Evolutionary conservation across 805 yeast genomes (phyloP), one percentile per base, ranked within the genome.

Genomic region (Metschnikowia baotianmanensis): DNA sequence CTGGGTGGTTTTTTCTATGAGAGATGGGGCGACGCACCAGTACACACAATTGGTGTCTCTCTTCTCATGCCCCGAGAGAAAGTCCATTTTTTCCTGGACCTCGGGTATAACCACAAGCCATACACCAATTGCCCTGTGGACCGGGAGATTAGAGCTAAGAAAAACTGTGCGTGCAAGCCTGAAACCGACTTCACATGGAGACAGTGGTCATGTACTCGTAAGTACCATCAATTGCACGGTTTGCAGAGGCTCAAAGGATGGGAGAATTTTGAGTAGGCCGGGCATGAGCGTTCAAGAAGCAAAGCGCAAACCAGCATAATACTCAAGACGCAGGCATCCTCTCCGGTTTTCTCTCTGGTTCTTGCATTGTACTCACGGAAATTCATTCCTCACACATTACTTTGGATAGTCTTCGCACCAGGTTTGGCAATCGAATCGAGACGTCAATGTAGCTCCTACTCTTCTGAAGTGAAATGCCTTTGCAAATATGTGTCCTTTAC

Each of bases 21-120:
- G 70, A 76, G 96, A 65, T 86, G 95, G 96, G 95, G 96, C 53
- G 96, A 87, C 63, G 96, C 95, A 19, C 96, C 96, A 25, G 83
- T 87, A 35, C 96, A 87, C 63, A 84, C 95, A 5, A 81, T 87
- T 55, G 96, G 93, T 23, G 96, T 86, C 16, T 69, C 93, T 4
- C 67, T 88, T 50, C 85, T 88, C 67, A 59, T 86, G 61, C 79
- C 84, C 39, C 78, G 76, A 59, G 80, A 77, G 46, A 70, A 82
- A 56, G 66, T 88, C 36, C 95, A 88, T 57, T 59, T 83, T 72
- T 89, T 89, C 59, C 83, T 78, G 45, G 95, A 87, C 56, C 77
- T 88, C 47, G 96, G 96, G 37, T 87, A 88, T 64, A 84, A 59
- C 68, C 96, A 87, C 59, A 81, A 74, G 45, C 96, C 96, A 17